A percentile compares a stretch with the other conserved stretches of the same genome.
phyloP scores from a whole-genome alignment of 2,329 filamentous ascomycete genomes.

The Aaosphaeria arxii region DNA sequence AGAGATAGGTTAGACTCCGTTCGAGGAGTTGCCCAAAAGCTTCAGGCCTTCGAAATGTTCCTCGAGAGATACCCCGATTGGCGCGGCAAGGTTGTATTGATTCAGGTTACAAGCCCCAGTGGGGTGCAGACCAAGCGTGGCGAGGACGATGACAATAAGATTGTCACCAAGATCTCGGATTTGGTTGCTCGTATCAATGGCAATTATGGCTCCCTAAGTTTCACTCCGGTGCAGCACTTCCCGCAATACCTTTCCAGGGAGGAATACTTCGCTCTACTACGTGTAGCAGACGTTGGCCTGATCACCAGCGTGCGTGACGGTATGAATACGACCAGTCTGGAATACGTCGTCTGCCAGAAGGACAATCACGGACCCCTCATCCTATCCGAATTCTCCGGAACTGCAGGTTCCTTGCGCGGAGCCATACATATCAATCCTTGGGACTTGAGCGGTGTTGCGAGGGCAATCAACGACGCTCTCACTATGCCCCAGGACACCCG shows the following conservation, averaged over 20 bases:
- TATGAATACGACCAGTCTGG: constrained; percentile 96
- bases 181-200: constrained; percentile 91
- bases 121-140: constrained; percentile 69
- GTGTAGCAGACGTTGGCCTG: constrained; percentile 83
- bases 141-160: constrained; percentile 74
- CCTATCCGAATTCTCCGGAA: constrained; percentile 94
- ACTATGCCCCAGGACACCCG: constrained; percentile 69
- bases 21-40: constrained; percentile 89
- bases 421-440: constrained; percentile 97
- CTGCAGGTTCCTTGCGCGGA: constrained; percentile 77
- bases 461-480: constrained; percentile 77
- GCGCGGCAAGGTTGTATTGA: constrained; percentile 86
- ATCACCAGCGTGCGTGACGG: constrained; percentile 96
- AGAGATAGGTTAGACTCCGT: constrained; percentile 92
- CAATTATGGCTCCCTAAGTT: constrained; percentile 80
- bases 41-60: constrained; percentile 91
- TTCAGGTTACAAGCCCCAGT: constrained; percentile 90
- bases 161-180: constrained; percentile 85
- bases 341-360: constrained; percentile 91
- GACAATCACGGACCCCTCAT: constrained; percentile 85
- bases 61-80: constrained; percentile 87
- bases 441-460: constrained; percentile 81
- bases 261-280: constrained; percentile 92
- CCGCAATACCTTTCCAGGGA: constrained; percentile 86
- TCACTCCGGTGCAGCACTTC: constrained; percentile 90